Evolutionary conservation across 805 yeast species (phyloP), one percentile per base, ranked within the genome.

Genomic region (Yarrowia sp.): DNA sequence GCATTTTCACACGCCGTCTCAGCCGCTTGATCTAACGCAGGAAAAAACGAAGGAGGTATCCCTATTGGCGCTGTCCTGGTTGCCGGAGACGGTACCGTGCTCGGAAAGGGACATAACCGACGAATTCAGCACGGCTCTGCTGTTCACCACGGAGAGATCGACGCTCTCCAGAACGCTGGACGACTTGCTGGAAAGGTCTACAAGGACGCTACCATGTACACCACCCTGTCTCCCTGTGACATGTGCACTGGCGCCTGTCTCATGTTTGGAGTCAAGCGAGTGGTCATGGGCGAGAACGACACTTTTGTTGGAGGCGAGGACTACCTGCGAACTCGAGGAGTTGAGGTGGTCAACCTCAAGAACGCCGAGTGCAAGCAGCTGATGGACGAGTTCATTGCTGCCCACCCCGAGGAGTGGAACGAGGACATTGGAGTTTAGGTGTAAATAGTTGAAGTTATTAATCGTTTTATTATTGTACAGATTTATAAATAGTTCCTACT

Each of bases 161-260:
- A 92, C 10, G 85, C 96, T 8, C 78, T 94, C 63, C 97, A 91
- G 70, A 85, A 88, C 65, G 96, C 97, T 19, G 98, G 98, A 7
- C 82, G 98, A 69, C 78, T 94, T 63, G 85, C 86, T 21, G 97
- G 92, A 4, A 78, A 80, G 21, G 83, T 81, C 16, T 93, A 93
- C 77, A 88, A 87, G 69, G 81, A 85, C 65, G 87, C 97, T 68
- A 94, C 98, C 21, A 81, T 90, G 82, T 93, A 91, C 76, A 91
- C 97, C 29, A 88, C 97, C 0, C 77, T 93, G 66, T 88, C 96
- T 7, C 97, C 98, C 3, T 93, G 98, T 73, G 81, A 85, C 67
- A 93, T 93, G 97, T 93, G 98, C 73, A 83, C 94, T 4, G 98
- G 98, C 19, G 96, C 97, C 6, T 88, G 93, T 66, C 70, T 93